Evolutionary conservation across 345 rosid genomes (phyloP), one percentile per base, ranked within the genome.

Genomic region (Bruguiera parviflora): DNA sequence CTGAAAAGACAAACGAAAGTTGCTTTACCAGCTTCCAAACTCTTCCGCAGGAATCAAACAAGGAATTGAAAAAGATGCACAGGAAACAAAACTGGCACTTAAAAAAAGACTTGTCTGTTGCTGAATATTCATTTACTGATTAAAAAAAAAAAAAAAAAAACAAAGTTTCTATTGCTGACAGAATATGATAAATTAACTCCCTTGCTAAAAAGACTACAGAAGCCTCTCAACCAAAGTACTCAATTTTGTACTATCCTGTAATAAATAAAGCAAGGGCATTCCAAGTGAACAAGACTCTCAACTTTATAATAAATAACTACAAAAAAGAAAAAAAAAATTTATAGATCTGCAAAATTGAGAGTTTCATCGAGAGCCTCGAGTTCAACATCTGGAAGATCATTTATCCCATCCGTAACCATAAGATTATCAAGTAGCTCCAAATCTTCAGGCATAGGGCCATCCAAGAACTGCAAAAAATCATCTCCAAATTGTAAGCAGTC

Each of bases 341-440:
- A 64, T 21, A 27, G 51, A 32, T 59, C 60, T 21, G 56, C 33
- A 63, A 70, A 65, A 65, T 74, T 68, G 53, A 84, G 65, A 33
- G 70, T 61, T 64, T 57, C 82, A 35, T 84, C 85, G 5, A 81
- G 43, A 57, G 62, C 76, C n/a, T 82, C 81, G 13, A 70, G 78
- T 67, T 78, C 75, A 27, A 73, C 67, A 35, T 69, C 28, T 0
- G 80, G 72, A 56, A 78, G 74, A 69, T 69, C 75, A 29, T 67
- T 68, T 21, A 53, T 47, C 33, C 59, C 74, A 28, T 63, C 68
- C 33, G 31, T 39, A 10, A 8, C 16, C 27, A 55, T n/a, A 8
- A 55, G 56, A 20, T 24, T 32, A 64, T 25, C 21, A 13, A 52
- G 5, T 16, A 37, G 20, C 25, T 60, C 71, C 6, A 5, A 19